phyloP scores from a whole-genome alignment of 2,329 filamentous ascomycete species.

The Colletotrichum sp. region DNA sequence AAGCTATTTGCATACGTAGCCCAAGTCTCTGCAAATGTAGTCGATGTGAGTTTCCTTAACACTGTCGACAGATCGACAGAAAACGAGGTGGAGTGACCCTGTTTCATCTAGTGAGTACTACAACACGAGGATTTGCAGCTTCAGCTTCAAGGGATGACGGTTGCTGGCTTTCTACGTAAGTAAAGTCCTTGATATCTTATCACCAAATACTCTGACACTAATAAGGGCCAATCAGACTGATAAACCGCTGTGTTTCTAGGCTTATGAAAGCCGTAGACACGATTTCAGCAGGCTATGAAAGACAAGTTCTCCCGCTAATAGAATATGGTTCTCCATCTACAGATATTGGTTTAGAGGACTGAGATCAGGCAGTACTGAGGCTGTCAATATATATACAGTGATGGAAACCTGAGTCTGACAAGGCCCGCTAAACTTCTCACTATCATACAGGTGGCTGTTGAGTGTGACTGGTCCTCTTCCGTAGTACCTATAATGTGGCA shows the following conservation, averaged over 20 bases:
- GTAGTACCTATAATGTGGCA: rapidly evolving
- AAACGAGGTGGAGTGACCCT: no score
- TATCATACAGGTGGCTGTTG: rapidly evolving
- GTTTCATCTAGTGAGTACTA: neutral
- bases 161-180: neutral
- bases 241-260: rapidly evolving
- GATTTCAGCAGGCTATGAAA: neutral
- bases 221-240: neutral
- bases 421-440: rapidly evolving
- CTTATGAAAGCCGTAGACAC: neutral
- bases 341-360: no score
- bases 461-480: neutral
- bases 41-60: no score
- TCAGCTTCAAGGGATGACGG: neutral
- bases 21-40: neutral
- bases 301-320: neutral
- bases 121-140: rapidly evolving
- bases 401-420: neutral
- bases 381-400: neutral
- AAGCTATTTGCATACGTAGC: rapidly evolving
- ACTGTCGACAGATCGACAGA: rapidly evolving
- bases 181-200: neutral
- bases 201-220: rapidly evolving
- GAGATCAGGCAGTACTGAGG: no score
- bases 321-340: no score